A percentile compares a stretch with the other conserved stretches of the same genome.
These are phyloP conservation scores for Ganoderma lucidum DNA, from an alignment of 1,284 basidiomycete species.

Conservation along the genomic window DNA sequence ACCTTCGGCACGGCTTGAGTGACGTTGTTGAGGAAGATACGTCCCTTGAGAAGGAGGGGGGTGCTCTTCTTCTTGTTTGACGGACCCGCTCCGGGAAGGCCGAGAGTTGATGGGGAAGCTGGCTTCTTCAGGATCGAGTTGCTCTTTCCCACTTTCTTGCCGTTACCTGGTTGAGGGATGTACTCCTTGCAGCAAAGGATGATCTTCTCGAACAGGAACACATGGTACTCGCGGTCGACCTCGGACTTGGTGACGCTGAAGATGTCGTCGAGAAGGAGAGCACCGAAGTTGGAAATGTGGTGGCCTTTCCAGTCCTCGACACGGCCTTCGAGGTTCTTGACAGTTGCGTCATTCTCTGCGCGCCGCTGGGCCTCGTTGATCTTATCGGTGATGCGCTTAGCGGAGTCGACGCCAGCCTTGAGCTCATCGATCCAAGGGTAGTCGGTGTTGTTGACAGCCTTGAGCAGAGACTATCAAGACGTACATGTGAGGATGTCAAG, in stretches of 20 bases:
- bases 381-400: conserved; percentile 93
- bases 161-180: conserved; percentile 55
- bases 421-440: conserved; percentile 87
- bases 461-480: conserved; percentile 59
- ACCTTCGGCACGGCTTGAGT: conserved; percentile 75
- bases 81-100: conserved; percentile 53
- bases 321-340: conserved; percentile 87
- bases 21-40: conserved; percentile 98
- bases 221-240: conserved; percentile 97
- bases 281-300: conserved; percentile 92
- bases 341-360: conserved; percentile 88
- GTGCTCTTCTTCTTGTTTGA: conserved; percentile 75
- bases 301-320: conserved; percentile 99
- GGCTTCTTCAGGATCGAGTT: conserved; percentile 84
- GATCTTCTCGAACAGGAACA: conserved; percentile 99
- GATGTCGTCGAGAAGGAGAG: conserved; percentile 92
- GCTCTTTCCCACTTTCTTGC: conserved; percentile 72
- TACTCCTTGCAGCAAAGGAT: conserved; percentile 98
- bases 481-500: conserved; percentile 18
- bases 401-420: conserved; percentile 83
- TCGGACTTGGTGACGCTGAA: conserved; percentile 98
- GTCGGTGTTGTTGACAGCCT: conserved; percentile 69
- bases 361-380: conserved; percentile 95
- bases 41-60: conserved; percentile 91
- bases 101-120: conserved; percentile 45